Evolutionary conservation across 1,284 basidiomycete species (phyloP).

Genomic region (Stygiomarasmius scandens): DNA sequence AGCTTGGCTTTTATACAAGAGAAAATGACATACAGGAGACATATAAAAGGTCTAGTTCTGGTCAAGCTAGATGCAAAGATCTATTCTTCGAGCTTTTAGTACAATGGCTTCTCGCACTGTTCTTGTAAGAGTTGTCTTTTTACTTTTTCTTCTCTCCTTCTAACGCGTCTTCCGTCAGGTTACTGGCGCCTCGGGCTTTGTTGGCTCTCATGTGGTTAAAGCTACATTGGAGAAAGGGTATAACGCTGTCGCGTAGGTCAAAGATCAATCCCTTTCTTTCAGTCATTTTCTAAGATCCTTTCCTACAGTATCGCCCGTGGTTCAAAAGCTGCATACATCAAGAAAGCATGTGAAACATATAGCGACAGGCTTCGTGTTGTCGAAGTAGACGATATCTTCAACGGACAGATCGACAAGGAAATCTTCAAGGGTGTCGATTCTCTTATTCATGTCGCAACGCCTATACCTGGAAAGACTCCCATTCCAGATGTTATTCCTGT

Average conservation of each 20-base stretch:
- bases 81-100: too few species aligned
- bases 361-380: slow-evolving; percentile 10
- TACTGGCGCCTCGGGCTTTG: slow-evolving; percentile 8
- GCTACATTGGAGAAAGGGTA: background rate
- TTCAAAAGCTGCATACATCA: slow-evolving; percentile 9
- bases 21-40: too few species aligned
- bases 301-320: slow-evolving; percentile 9
- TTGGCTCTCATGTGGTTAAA: slow-evolving; percentile 5
- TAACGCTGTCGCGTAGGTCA: background rate
- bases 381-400: slow-evolving; percentile 12
- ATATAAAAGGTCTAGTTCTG: too few species aligned
- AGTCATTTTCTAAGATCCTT: background rate
- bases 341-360: background rate
- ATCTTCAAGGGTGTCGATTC: slow-evolving; percentile 11
- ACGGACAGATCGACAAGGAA: slow-evolving; percentile 4
- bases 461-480: slow-evolving; percentile 5
- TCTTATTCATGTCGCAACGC: slow-evolving; percentile 15
- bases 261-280: background rate
- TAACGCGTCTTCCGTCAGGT: background rate
- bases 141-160: too few species aligned
- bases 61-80: too few species aligned
- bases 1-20: too few species aligned
- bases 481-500: slow-evolving; percentile 12
- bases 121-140: too few species aligned
- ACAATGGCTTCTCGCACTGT: too few species aligned